These are phyloP conservation scores for Ceratobasidium papillatum DNA, from an alignment of 1,284 basidiomycete genomes.

Conservation along the genomic window DNA sequence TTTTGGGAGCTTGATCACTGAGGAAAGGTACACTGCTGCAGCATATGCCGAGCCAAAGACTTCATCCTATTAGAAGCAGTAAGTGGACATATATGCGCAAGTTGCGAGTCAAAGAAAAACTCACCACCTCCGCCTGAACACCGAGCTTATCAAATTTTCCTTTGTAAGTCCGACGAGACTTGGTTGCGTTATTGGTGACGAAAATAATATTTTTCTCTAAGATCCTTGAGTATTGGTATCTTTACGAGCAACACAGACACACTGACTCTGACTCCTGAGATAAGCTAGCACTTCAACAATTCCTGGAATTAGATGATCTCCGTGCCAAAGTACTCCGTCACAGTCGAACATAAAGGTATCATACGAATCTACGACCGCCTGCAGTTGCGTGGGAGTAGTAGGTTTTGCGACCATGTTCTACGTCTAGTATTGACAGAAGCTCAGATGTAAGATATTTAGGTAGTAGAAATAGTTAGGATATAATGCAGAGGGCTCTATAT, in stretches of 20 bases:
- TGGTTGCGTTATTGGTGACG: slow-evolving; percentile 98
- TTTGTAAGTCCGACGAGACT: slow-evolving; percentile 88
- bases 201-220: slow-evolving; percentile 90
- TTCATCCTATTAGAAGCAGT: slow-evolving; percentile 73
- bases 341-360: slow-evolving; percentile 97
- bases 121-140: slow-evolving; percentile 83
- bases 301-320: slow-evolving; percentile 82
- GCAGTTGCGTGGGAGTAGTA: slow-evolving; percentile 24
- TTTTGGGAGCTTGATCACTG: slow-evolving; percentile 86
- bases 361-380: slow-evolving; percentile 72
- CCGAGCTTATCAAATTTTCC: slow-evolving; percentile 91
- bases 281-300: slow-evolving; percentile 75
- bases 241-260: background rate
- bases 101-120: slow-evolving; percentile 49
- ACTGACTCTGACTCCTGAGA: slow-evolving; percentile 70
- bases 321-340: slow-evolving; percentile 94
- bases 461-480: background rate
- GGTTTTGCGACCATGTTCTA: slow-evolving; percentile 27
- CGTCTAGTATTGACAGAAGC: background rate
- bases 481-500: background rate
- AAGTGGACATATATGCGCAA: slow-evolving; percentile 16
- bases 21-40: slow-evolving; percentile 90
- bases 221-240: slow-evolving; percentile 26
- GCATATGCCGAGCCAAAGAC: slow-evolving; percentile 97
- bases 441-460: background rate